These are phyloP conservation scores for Cochlearia excelsa DNA, from an alignment of 345 rosid species.

Conservation along the genomic window DNA sequence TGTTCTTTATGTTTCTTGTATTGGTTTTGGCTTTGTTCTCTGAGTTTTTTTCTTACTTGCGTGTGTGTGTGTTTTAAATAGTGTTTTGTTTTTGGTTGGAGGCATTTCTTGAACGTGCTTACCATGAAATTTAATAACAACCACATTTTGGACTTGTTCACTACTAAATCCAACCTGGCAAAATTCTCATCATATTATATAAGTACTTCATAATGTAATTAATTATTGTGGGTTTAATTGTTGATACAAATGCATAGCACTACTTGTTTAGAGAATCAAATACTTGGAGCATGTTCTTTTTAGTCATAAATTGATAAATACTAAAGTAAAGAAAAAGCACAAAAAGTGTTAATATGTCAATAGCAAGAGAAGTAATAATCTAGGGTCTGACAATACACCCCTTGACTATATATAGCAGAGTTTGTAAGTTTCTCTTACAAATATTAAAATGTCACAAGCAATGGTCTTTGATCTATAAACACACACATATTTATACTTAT, in stretches of 20 bases:
- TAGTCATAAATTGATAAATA: too few species aligned
- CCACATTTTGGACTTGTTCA: slow-evolving; percentile 22
- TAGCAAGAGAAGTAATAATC: not conserved
- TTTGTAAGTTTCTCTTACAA: slow-evolving; percentile 27
- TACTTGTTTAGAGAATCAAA: slow-evolving; percentile 30
- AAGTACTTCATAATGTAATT: not conserved
- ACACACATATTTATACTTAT: slow-evolving; percentile 27
- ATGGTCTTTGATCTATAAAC: slow-evolving; percentile 18
- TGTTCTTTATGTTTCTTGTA: not conserved
- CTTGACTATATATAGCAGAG: slow-evolving; percentile 27
- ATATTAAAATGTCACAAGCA: slow-evolving; percentile 24
- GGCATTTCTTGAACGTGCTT: slow-evolving; percentile 36
- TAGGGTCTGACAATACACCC: slow-evolving; percentile 15
- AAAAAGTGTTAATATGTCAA: not conserved
- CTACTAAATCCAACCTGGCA: slow-evolving; percentile 15
- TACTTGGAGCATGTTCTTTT: slow-evolving; percentile 7
- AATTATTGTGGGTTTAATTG: slow-evolving; percentile 5
- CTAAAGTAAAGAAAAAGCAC: not conserved
- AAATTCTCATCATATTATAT: slow-evolving; percentile 4
- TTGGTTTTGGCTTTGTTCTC: slow-evolving; percentile 1
- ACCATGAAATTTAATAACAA: slow-evolving; percentile 25
- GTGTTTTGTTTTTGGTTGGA: slow-evolving; percentile 32
- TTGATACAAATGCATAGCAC: slow-evolving; percentile 36
- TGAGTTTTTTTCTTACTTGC: slow-evolving; percentile 1
- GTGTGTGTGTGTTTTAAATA: slow-evolving; percentile 28